Percentiles rank a stretch among this genome's conserved stretches.
phyloP scores from a whole-genome alignment of 306 rosid species.

The Pterocarpus macrocarpus region DNA sequence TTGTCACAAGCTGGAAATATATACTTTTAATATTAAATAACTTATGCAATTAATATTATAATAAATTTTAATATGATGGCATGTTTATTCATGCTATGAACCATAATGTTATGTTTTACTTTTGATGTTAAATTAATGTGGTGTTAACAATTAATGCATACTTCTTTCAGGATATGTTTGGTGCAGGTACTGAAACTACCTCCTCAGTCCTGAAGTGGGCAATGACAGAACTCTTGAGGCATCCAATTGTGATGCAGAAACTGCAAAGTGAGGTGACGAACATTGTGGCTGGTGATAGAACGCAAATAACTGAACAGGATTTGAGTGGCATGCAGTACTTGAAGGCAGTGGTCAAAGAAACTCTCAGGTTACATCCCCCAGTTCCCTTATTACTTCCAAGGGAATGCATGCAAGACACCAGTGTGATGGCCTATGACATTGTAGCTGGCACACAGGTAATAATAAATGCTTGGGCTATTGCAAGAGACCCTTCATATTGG shows the following conservation, averaged over 20 bases:
- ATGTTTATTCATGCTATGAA: too few relatives aligned
- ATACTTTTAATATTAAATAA: too few relatives aligned
- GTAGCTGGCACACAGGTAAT: conserved; percentile 28
- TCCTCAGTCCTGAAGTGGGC: conserved; percentile 27
- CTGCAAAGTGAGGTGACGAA: conserved; percentile 30
- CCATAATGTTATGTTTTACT: too few relatives aligned
- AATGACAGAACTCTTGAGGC: conserved; percentile 8
- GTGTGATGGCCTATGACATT: conserved; percentile 25
- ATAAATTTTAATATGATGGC: too few relatives aligned
- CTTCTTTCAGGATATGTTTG: conserved; percentile 41
- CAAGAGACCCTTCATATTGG: conserved; percentile 14
- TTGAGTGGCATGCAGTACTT: conserved; percentile 12
- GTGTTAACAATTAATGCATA: neutral
- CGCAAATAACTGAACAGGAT: conserved; percentile 28
- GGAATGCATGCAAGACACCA: conserved; percentile 37
- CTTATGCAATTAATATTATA: too few relatives aligned
- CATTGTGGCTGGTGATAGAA: neutral
- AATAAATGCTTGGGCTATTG: conserved; percentile 40
- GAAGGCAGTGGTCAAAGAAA: conserved; percentile 42
- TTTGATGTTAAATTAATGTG: too few relatives aligned
- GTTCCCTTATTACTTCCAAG: conserved; percentile 37
- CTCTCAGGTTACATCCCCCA: conserved; percentile 38
- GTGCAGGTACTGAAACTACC: conserved; percentile 38
- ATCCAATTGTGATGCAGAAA: conserved; percentile 39
- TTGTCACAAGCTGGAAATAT: too few relatives aligned